phyloP scores from a whole-genome alignment of 257 asterid genomes.

The Solanum arcanum region DNA sequence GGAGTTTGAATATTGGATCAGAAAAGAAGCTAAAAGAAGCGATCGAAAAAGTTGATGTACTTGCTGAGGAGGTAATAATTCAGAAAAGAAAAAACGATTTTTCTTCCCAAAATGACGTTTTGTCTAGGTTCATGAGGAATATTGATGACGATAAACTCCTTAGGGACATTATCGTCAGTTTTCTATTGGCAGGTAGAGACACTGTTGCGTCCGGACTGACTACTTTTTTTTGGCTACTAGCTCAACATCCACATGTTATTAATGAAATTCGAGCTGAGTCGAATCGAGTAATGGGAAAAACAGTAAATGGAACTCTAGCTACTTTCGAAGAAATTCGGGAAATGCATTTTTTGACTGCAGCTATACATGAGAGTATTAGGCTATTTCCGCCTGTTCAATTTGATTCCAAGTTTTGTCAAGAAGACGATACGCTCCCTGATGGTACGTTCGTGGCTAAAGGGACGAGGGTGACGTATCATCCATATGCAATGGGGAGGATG shows the following conservation, averaged over 20 bases:
- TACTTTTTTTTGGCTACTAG: conserved; percentile 45
- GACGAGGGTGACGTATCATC: conserved; percentile 34
- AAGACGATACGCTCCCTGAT: conserved; percentile 51
- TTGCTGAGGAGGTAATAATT: conserved; percentile 19
- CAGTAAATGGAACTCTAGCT: not conserved
- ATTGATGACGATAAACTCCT: conserved; percentile 37
- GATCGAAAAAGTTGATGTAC: conserved; percentile 22
- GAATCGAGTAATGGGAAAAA: conserved; percentile 13
- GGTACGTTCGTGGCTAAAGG: conserved; percentile 34
- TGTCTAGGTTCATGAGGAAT: conserved; percentile 52
- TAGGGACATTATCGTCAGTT: conserved; percentile 60
- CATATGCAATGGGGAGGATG: conserved; percentile 42
- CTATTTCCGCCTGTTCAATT: conserved; percentile 77
- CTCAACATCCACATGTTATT: conserved; percentile 5
- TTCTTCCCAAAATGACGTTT: conserved; percentile 16
- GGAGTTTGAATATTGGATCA: conserved; percentile 41
- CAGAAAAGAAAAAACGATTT: conserved; percentile 12
- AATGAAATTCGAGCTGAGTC: conserved; percentile 23
- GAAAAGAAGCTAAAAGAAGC: conserved; percentile 54
- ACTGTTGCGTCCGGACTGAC: conserved; percentile 62
- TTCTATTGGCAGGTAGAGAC: conserved; percentile 72
- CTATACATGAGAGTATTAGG: conserved; percentile 58
- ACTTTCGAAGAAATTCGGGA: conserved; percentile 23
- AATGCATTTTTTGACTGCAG: conserved; percentile 56
- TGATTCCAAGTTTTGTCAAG: conserved; percentile 55